Base-by-base conservation (phyloP, 805 yeast species). In the Pichia nakasei region DNA sequence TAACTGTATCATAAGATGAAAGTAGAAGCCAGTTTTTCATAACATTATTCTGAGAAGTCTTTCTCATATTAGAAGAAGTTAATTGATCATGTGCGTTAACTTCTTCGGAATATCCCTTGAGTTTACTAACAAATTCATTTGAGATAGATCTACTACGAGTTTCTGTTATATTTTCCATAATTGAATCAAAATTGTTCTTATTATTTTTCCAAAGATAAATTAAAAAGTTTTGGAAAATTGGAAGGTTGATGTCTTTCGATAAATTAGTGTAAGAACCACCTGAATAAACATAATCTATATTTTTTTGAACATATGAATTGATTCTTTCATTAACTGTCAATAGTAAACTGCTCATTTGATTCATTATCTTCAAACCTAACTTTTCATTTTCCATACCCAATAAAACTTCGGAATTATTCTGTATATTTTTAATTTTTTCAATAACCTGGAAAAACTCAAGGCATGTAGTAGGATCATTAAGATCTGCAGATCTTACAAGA, bases 1-100 rank as follows among this genome's bases (percentile, higher is more conserved):
- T 69, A 22, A 80, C 68, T 1, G 96, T 85, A 58, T 91, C 96
- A 58, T 83, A 83, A 0, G 85, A 81, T 9, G 82, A 75, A 37
- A 82, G 63, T 26, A 77, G 72, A 20, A 86, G 35, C 18, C 33
- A 33, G 5, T 38, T 24, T 20, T 26, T 18, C 11, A 18, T 68
- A 1, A 88, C 3, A 35, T 24, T 52, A 20, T 49, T 45, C 32
- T 38, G 45, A 20, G 43, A 40, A 34, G 34, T 7, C 5, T 27
- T 27, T 9, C 13, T 27, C n/a, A 13, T 6, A 27, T 9, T 27
- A 11, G 9, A 9, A 2, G n/a, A 13, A 15, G 32, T 13, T 29
- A 29, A 15, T 5, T 29, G 32, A 29, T 29, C 32, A 29, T 29
- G 32, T 21, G 39, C 11, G 11, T 32, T 39, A 19, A 39, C 38